These are phyloP conservation scores for Penicillium hordei DNA, from an alignment of 2,329 filamentous ascomycete species.

Conservation along the genomic window DNA sequence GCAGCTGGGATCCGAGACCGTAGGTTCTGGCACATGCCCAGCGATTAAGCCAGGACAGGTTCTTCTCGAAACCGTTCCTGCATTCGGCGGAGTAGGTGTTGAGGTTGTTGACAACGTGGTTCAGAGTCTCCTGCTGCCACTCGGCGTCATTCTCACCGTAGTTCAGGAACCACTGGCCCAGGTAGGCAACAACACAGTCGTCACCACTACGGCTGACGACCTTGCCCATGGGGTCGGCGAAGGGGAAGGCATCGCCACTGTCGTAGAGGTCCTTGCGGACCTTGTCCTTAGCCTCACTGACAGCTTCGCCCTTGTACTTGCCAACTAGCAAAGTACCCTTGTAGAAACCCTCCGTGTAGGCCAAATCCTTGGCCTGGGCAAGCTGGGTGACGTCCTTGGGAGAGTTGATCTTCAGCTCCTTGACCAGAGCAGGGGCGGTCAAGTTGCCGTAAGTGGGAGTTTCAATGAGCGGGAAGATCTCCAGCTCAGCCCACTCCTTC, in stretches of 20 bases:
- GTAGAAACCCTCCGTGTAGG: constrained; percentile 97
- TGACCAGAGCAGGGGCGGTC: constrained; percentile 77
- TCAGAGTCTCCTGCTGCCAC: constrained; percentile 75
- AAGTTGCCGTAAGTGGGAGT: constrained; percentile 86
- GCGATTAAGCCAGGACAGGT: constrained; percentile 87
- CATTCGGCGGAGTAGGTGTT: constrained; percentile 80
- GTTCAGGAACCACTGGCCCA: constrained; percentile 98
- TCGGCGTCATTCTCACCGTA: constrained; percentile 80
- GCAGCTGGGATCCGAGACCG: constrained; percentile 88
- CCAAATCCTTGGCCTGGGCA: constrained; percentile 89
- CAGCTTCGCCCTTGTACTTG: constrained; percentile 82
- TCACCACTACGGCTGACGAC: constrained; percentile 88
- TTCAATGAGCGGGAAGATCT: constrained; percentile 84
- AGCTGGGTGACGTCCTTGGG: constrained; percentile 92
- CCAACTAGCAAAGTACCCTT: constrained; percentile 87
- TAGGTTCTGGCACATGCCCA: constrained; percentile 94
- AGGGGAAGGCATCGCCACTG: constrained; percentile 77
- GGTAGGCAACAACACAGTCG: constrained; percentile 86
- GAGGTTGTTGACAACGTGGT: constrained; percentile 69
- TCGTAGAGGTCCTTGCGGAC: constrained; percentile 77
- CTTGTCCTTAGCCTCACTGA: constrained; percentile 82
- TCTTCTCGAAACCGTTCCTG: constrained; percentile 77
- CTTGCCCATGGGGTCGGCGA: constrained; percentile 87
- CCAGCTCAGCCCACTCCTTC: constrained; percentile 91
- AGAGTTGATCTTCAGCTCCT: constrained; percentile 93